A percentile compares a stretch with the other conserved stretches of the same genome.
Conservation (phyloP, 1,284 basidiomycete species). For the Trichosporon inkin region DNA sequence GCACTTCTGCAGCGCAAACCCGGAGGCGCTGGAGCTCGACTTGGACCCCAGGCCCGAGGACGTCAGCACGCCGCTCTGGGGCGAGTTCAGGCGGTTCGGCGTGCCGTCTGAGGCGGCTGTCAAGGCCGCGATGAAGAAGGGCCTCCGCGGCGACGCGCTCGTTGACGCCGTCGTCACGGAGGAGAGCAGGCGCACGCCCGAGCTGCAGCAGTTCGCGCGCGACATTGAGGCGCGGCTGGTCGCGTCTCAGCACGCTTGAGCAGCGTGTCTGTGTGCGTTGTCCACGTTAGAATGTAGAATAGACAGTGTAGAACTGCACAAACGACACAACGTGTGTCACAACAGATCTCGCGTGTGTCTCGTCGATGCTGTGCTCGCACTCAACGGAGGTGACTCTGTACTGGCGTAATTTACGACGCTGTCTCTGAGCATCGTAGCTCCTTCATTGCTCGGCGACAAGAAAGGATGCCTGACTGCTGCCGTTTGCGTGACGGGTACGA, state of each 20-base stretch:
- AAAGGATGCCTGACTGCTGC: no score
- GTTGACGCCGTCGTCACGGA: neutral
- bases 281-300: no score
- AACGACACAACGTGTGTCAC: no score
- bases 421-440: no score
- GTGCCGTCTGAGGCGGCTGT: constrained; percentile 2
- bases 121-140: neutral
- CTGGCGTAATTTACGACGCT: no score
- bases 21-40: neutral
- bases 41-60: neutral
- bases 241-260: neutral
- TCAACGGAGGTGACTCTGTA: no score
- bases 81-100: constrained; percentile 3
- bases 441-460: no score
- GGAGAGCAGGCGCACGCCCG: neutral
- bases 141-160: neutral
- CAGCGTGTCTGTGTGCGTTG: neutral
- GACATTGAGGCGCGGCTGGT: neutral
- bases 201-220: neutral
- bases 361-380: no score
- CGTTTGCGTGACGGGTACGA: no score
- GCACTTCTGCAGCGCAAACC: neutral
- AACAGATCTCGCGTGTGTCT: no score
- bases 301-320: no score
- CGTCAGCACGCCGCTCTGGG: neutral